Conservation (phyloP, 257 asterid genomes). For the Rhazya stricta region DNA sequence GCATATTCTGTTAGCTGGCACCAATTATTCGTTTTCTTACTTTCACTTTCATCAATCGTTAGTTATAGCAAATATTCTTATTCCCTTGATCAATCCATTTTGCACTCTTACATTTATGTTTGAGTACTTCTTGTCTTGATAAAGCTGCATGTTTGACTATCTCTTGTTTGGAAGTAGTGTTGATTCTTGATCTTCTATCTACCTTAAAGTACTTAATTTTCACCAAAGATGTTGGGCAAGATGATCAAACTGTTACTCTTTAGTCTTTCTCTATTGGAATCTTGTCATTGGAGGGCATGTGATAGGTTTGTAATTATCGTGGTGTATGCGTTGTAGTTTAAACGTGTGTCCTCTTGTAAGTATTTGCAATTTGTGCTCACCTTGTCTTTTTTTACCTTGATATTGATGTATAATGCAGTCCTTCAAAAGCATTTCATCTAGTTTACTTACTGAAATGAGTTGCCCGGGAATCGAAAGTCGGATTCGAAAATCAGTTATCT, state of each 20-base stretch:
- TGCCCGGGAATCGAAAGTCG: background rate
- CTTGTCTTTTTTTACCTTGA: no score
- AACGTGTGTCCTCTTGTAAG: background rate
- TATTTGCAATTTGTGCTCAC: background rate
- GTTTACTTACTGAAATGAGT: background rate
- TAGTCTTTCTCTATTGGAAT: background rate
- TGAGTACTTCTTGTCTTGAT: background rate
- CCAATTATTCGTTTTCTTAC: background rate
- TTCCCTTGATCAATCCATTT: background rate
- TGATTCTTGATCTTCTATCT: background rate
- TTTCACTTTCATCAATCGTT: background rate
- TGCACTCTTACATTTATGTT: background rate
- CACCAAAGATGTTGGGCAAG: background rate
- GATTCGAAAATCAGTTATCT: background rate
- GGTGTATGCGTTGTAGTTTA: background rate
- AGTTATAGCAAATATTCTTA: background rate
- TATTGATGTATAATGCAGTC: background rate
- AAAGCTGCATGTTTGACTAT: no score
- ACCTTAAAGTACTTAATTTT: background rate
- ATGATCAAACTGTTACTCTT: background rate
- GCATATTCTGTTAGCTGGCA: slow-evolving; percentile 6
- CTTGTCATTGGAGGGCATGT: slow-evolving; percentile 4
- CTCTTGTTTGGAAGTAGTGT: background rate
- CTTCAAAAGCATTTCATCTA: background rate
- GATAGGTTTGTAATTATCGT: background rate